A percentile compares a stretch with the other conserved stretches of the same genome.
phyloP scores from a whole-genome alignment of 176 grass and related monocot genomes.

The Ananas comosus region DNA sequence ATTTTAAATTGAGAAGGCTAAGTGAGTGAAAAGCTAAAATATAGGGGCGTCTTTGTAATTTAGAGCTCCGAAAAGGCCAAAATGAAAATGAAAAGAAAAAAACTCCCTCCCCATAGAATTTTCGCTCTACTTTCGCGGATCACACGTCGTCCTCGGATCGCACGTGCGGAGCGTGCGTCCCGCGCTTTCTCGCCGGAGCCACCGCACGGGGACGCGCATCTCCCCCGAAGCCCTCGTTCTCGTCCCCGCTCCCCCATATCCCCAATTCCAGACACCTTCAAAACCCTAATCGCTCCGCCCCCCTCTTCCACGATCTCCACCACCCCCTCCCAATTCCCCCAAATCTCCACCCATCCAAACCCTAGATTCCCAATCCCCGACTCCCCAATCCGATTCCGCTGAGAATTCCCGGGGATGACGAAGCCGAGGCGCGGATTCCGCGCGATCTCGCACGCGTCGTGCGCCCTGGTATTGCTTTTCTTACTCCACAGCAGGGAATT shows the following conservation, averaged over 20 bases:
- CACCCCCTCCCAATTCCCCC: background rate
- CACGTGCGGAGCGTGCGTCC: too few species aligned
- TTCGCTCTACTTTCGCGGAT: too few species aligned
- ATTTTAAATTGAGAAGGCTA: too few species aligned
- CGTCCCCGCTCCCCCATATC: background rate
- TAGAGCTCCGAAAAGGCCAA: too few species aligned
- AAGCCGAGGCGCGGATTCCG: background rate
- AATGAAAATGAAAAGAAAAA: too few species aligned
- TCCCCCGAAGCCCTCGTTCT: background rate
- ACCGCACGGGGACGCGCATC: background rate
- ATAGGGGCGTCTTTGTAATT: too few species aligned
- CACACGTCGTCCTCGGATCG: too few species aligned
- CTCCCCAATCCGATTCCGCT: background rate
- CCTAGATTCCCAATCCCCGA: background rate
- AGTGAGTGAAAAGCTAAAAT: too few species aligned
- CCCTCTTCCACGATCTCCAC: background rate
- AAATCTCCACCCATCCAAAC: background rate
- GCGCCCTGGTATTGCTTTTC: conserved; percentile 5
- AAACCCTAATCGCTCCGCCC: background rate
- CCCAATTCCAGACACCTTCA: background rate
- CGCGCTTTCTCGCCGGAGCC: background rate
- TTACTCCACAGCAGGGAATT: background rate
- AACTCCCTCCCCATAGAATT: too few species aligned
- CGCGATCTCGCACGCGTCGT: background rate
- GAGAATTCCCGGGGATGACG: background rate